A percentile compares a stretch with the other conserved stretches of the same genome.
These are phyloP conservation scores for Immersiporthe knoxdaviesiana DNA, from an alignment of 2,329 filamentous ascomycete genomes.

Conservation along the genomic window DNA sequence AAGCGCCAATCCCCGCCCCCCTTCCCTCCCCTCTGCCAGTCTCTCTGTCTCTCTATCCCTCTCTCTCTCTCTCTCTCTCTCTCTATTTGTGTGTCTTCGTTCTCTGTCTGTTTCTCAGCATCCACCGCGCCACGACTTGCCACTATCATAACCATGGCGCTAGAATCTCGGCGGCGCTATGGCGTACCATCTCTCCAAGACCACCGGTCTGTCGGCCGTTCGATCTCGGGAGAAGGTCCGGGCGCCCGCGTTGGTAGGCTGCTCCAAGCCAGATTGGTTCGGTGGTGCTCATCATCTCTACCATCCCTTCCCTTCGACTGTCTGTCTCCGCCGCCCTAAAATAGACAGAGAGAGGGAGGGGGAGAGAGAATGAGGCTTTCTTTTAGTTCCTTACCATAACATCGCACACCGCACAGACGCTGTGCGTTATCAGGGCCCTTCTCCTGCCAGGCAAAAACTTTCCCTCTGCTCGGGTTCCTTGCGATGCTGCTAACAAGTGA, in stretches of 20 bases:
- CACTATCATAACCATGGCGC: too few species aligned
- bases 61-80: too few species aligned
- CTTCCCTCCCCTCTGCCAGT: too few species aligned
- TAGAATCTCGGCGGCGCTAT: background rate
- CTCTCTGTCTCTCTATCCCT: too few species aligned
- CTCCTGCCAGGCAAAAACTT: background rate
- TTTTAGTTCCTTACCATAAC: background rate
- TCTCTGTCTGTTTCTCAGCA: too few species aligned
- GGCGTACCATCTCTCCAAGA: background rate
- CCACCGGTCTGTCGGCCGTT: background rate
- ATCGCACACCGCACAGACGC: constrained; percentile 1
- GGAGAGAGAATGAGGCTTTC: too few species aligned
- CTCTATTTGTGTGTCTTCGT: too few species aligned
- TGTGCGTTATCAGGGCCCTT: background rate
- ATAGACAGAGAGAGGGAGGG: too few species aligned
- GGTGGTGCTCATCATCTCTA: too few species aligned
- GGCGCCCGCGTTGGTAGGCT: background rate
- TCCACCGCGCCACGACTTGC: background rate
- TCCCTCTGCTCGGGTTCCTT: background rate
- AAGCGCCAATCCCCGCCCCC: background rate
- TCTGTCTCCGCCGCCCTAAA: background rate
- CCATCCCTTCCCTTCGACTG: background rate
- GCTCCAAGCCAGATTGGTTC: background rate
- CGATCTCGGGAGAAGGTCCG: background rate
- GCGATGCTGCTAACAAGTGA: constrained; percentile 1